Evolutionary conservation across 208 protist species (phyloP), one percentile per base, ranked within the genome.

Genomic region (Leptomonas pyrrhocoris): DNA sequence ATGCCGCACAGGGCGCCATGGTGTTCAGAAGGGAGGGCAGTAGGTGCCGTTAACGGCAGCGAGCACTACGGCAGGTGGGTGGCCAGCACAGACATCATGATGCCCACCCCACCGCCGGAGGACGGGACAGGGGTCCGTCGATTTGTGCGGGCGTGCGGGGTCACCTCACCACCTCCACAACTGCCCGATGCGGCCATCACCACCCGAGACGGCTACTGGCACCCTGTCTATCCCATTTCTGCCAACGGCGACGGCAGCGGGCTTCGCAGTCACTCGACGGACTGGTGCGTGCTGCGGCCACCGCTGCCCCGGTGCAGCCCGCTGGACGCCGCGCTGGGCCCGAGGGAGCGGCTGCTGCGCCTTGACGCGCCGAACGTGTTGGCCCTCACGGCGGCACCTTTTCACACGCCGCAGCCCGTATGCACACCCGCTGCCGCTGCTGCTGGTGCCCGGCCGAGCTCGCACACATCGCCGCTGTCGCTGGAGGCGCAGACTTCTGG

Each of bases 311-410:
- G 7, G 58, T 27, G 43, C 45, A 64, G 43, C 43, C 58, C 58
- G 6, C 27, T 64, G 27, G 58, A 64, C 43, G 45, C 58, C 58
- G 53, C 58, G 19, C 45, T 64, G 28, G 21, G 43, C 1, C 58
- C 58, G 58, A 21, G 38, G 4, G 58, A 50, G 57, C 57, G 55
- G 3, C 55, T 60, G 15, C 34, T 36, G 16, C 55, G 36, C 16
- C 55, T 6, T 13, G 9, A 34, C 7, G 34, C 40, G 18, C 23
- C 40, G 23, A 49, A 25, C 19, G 40, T 16, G 38, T 49, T 25
- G 38, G 25, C 30, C 53, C 6, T n/a, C 28, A 42, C 34, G n/a
- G 55, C 36, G 6, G 11, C 55, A 12, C 36, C 55, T 4, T 2
- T 27, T 11, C 55, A 5, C 3, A 54, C 16, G 34, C 36, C 25